These are phyloP conservation scores for Aegilops longissima DNA, from an alignment of 176 grass and related monocot species.

Conservation along the genomic window DNA sequence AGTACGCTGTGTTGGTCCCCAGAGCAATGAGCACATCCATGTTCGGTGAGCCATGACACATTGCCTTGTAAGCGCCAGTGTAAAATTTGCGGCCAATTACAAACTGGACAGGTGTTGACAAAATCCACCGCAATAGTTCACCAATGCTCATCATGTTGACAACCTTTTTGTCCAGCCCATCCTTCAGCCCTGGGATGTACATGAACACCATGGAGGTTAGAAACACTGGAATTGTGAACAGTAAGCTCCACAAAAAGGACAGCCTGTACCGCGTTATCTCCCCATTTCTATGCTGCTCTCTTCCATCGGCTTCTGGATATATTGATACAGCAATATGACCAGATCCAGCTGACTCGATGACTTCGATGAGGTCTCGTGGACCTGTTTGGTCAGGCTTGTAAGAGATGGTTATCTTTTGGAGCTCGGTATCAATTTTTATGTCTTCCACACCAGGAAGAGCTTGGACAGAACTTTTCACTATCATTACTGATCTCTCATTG, in stretches of 20 bases:
- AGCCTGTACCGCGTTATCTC: constrained; percentile 79
- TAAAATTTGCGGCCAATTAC: constrained; percentile 89
- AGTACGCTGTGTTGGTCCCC: constrained; percentile 89
- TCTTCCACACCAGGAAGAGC: constrained; percentile 79
- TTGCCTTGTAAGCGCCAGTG: constrained; percentile 75
- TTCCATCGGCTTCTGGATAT: constrained; percentile 72
- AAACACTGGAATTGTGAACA: constrained; percentile 91
- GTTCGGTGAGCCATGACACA: constrained; percentile 74
- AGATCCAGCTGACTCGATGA: constrained; percentile 68
- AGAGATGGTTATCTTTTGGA: constrained; percentile 75
- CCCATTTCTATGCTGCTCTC: constrained; percentile 55
- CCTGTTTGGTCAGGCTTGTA: constrained; percentile 91
- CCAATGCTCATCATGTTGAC: constrained; percentile 83
- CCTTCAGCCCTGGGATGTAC: constrained; percentile 73
- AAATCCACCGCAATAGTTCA: constrained; percentile 81
- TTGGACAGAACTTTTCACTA: constrained; percentile 69
- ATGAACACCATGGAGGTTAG: constrained; percentile 98
- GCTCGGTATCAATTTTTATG: constrained; percentile 46
- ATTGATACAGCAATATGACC: constrained; percentile 64
- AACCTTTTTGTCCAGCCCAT: constrained; percentile 65
- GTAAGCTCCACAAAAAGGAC: constrained; percentile 84
- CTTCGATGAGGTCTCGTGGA: constrained; percentile 76
- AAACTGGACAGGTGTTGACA: constrained; percentile 94
- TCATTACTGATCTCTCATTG: constrained; percentile 40
- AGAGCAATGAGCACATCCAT: constrained; percentile 98